phyloP scores from a whole-genome alignment of 768 basidiomycete species.

The Exsudoporus frostii region DNA sequence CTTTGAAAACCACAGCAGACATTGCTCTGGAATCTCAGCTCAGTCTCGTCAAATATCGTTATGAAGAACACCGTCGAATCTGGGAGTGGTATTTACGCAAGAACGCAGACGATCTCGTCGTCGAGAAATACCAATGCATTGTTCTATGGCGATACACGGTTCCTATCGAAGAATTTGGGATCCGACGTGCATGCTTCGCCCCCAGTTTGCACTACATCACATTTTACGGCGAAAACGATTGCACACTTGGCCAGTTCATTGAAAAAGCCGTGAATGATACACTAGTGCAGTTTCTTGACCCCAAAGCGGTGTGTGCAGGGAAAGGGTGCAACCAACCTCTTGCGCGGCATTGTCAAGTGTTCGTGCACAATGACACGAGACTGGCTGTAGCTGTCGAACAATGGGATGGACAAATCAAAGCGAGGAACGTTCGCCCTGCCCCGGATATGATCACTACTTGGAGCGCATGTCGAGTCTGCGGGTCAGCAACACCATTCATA shows the following conservation, averaged over 20 bases:
- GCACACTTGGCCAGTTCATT: constrained; percentile 90
- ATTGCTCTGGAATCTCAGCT: constrained; percentile 74
- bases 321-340: constrained; percentile 83
- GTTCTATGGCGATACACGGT: constrained; percentile 75
- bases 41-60: constrained; percentile 68
- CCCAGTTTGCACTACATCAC: constrained; percentile 71
- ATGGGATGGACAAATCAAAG: constrained; percentile 77
- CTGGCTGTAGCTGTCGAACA: constrained; percentile 85
- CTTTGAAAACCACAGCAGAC: constrained; percentile 61
- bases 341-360: constrained; percentile 84
- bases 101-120: constrained; percentile 81
- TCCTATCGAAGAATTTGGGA: constrained; percentile 65
- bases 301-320: constrained; percentile 74
- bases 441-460: constrained; percentile 86
- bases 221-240: constrained; percentile 92
- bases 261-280: constrained; percentile 73
- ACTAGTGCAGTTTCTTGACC: constrained; percentile 64
- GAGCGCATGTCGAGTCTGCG: constrained; percentile 81
- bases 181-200: constrained; percentile 72
- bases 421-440: constrained; percentile 51
- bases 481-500: constrained; percentile 81
- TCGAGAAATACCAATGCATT: constrained; percentile 92
- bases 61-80: constrained; percentile 82
- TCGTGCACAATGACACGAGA: constrained; percentile 83
- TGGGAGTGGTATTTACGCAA: constrained; percentile 96